These are phyloP conservation scores for Chenopodium quinoa DNA, from an alignment of 148 eudicot species.

Conservation along the genomic window DNA sequence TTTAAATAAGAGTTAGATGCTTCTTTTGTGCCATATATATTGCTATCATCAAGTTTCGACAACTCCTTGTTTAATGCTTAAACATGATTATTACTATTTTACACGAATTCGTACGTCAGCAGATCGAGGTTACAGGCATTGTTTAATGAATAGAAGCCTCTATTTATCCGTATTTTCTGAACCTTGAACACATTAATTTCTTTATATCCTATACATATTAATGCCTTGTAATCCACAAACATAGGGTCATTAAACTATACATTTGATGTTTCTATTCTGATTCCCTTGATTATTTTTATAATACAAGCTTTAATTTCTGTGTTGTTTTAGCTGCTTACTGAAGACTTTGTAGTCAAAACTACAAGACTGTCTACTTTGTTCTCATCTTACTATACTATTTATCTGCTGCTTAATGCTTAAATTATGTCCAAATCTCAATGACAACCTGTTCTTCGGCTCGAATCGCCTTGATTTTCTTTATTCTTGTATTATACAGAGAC, in stretches of 20 bases:
- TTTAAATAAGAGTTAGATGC: constrained; percentile 41
- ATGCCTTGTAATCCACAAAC: constrained; percentile 54
- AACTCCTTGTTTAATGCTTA: constrained; percentile 27
- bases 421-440: constrained; percentile 39
- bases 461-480: neutral
- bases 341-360: constrained; percentile 59
- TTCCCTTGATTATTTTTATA: constrained; percentile 38
- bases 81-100: constrained; percentile 12
- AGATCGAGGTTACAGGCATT: constrained; percentile 38
- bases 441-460: constrained; percentile 11
- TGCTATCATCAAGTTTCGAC: constrained; percentile 41
- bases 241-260: constrained; percentile 58
- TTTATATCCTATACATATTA: constrained; percentile 33
- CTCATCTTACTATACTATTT: neutral
- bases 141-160: constrained; percentile 76
- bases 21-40: constrained; percentile 48
- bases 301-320: constrained; percentile 33
- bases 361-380: constrained; percentile 47
- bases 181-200: constrained; percentile 74
- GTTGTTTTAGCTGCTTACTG: constrained; percentile 40
- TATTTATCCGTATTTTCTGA: constrained; percentile 65
- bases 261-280: constrained; percentile 97
- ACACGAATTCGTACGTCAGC: constrained; percentile 23
- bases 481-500: constrained; percentile 5
- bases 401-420: neutral